Percentiles rank a stretch among this genome's conserved stretches.
These are phyloP conservation scores for Echium plantagineum DNA, from an alignment of 257 asterid species.

Conservation along the genomic window DNA sequence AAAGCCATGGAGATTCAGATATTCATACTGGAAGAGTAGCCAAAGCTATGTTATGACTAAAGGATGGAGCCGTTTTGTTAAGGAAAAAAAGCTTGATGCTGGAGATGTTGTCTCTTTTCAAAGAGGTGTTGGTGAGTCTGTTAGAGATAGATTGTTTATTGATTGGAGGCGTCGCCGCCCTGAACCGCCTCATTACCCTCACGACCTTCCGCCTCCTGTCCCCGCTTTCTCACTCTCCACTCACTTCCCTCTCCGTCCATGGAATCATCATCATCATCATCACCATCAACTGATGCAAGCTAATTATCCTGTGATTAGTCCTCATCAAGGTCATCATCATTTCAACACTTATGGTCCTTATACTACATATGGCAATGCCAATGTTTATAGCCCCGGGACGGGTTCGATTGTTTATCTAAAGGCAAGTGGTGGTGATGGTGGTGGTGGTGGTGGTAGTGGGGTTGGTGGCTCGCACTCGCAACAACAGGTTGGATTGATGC, in stretches of 20 bases:
- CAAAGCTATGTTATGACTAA: conserved; percentile 98
- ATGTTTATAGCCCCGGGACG: conserved; percentile 38
- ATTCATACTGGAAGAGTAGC: conserved; percentile 98
- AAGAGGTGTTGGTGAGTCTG: conserved; percentile 54
- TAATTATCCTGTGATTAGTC: conserved; percentile 1
- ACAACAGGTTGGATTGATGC: conserved; percentile 10
- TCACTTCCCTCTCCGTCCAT: conserved; percentile 37
- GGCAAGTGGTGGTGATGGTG: conserved; percentile 13
- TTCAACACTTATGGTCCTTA: conserved; percentile 7
- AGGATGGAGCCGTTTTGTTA: conserved; percentile 91
- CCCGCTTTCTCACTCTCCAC: conserved; percentile 19
- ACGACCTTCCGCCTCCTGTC: conserved; percentile 15
- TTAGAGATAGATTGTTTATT: conserved; percentile 58
- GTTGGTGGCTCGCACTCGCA: too few relatives aligned
- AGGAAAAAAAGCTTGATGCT: conserved; percentile 84
- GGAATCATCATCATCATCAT: conserved; percentile 38
- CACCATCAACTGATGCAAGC: too few relatives aligned
- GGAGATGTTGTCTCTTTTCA: conserved; percentile 80
- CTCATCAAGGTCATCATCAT: conserved; percentile 9
- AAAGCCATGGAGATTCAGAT: conserved; percentile 83
- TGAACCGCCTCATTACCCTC: conserved; percentile 28
- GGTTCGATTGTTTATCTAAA: conserved; percentile 49
- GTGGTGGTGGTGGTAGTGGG: too few relatives aligned
- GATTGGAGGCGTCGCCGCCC: conserved; percentile 98
- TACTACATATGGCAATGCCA: conserved; percentile 46